Evolutionary conservation across 129 eudicot species (phyloP).

Genomic region (Heracleum sosnowskyi): DNA sequence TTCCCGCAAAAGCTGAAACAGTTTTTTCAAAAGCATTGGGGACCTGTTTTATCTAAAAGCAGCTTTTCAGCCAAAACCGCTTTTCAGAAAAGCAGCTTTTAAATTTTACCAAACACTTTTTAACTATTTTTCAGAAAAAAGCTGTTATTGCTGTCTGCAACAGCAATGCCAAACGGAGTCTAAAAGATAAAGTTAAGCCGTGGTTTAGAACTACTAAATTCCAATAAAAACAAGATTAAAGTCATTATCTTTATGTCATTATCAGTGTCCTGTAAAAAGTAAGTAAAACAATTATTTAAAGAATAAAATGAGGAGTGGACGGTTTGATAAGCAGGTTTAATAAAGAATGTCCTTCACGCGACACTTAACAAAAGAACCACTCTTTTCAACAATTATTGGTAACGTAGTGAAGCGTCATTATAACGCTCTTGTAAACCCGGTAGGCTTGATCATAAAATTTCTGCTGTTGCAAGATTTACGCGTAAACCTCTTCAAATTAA

Average conservation of each 20-base stretch:
- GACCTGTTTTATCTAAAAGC: too few species aligned
- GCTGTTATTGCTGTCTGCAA: too few species aligned
- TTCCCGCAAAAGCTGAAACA: too few species aligned
- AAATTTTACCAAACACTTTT: too few species aligned
- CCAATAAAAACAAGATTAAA: neutral
- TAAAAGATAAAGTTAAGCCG: too few species aligned
- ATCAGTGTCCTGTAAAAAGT: neutral
- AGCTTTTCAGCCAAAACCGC: too few species aligned
- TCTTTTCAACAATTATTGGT: neutral
- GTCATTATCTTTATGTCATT: neutral
- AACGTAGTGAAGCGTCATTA: neutral
- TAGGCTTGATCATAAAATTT: neutral
- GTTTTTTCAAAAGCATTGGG: too few species aligned
- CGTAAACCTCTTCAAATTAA: too few species aligned
- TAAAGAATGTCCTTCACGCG: neutral
- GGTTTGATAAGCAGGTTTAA: neutral
- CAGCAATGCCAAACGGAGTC: too few species aligned
- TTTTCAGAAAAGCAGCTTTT: too few species aligned
- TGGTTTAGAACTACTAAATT: neutral
- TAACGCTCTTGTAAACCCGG: neutral
- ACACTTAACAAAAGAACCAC: neutral
- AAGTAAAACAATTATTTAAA: neutral
- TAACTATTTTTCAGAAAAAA: too few species aligned
- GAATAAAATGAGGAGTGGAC: constrained; percentile 1
- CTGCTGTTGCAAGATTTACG: too few species aligned